Conservation (phyloP, 2,329 filamentous ascomycete species). For the Pezicula neosporulosa region DNA sequence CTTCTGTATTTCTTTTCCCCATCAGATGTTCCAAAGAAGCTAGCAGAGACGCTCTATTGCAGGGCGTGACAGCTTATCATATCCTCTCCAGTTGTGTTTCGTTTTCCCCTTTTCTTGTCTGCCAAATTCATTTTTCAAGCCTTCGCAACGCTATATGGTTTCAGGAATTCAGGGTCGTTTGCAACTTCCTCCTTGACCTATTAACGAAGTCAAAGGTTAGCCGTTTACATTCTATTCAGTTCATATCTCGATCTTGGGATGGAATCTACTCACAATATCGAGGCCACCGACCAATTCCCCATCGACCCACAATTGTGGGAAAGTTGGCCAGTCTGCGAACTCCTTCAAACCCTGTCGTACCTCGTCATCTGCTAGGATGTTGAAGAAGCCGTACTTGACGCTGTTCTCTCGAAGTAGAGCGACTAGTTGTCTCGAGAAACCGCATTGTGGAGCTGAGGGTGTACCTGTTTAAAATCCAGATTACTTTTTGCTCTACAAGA, state of each 20-base stretch:
- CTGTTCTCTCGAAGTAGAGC: constrained; percentile 81
- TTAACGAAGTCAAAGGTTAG: constrained; percentile 3
- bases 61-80: background rate
- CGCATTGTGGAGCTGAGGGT: constrained; percentile 80
- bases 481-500: background rate
- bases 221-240: constrained; percentile 1
- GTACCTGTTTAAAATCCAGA: constrained; percentile 38
- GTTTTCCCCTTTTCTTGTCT: background rate
- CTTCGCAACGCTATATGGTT: constrained; percentile 57
- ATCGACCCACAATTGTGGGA: constrained; percentile 88
- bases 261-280: constrained; percentile 74
- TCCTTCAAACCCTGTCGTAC: constrained; percentile 95
- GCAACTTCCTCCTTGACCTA: constrained; percentile 93
- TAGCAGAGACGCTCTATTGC: too few relatives aligned
- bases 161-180: constrained; percentile 79
- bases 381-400: constrained; percentile 98
- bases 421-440: constrained; percentile 90
- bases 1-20: background rate
- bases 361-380: constrained; percentile 96
- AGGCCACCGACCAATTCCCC: constrained; percentile 90
- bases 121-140: background rate
- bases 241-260: background rate
- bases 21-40: background rate
- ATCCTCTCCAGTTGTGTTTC: background rate
- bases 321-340: constrained; percentile 98